Evolutionary conservation across 2,329 filamentous ascomycete species (phyloP).

Genomic region (Chaetomium globosum): DNA sequence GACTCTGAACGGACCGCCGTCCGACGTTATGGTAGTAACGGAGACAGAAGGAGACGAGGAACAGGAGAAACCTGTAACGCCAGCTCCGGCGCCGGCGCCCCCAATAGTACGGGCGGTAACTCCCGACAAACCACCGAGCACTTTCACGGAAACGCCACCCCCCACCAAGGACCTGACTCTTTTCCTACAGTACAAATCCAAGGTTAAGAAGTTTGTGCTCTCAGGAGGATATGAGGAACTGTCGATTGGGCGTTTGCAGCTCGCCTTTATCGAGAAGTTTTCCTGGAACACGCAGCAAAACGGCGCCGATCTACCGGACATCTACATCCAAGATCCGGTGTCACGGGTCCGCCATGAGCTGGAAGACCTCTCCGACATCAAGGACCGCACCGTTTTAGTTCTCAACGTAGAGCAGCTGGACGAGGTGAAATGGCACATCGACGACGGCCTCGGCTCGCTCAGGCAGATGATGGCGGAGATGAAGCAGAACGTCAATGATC

Average conservation of each 20-base stretch:
- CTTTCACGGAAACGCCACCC: constrained; percentile 67
- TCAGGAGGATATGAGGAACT: constrained; percentile 81
- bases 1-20: constrained; percentile 61
- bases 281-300: constrained; percentile 98
- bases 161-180: constrained; percentile 84
- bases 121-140: constrained; percentile 54
- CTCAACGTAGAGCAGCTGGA: constrained; percentile 91
- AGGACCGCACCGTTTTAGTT: constrained; percentile 92
- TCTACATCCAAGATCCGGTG: constrained; percentile 94
- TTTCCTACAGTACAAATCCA: constrained; percentile 94
- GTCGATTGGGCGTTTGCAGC: constrained; percentile 82
- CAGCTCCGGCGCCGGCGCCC: constrained; percentile 18
- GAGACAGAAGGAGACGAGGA: constrained; percentile 39
- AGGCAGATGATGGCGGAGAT: constrained; percentile 84
- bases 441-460: constrained; percentile 82
- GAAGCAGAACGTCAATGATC: constrained; percentile 79
- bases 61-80: constrained; percentile 23
- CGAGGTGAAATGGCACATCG: constrained; percentile 94
- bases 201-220: constrained; percentile 94
- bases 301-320: constrained; percentile 88
- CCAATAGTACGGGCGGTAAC: constrained; percentile 36
- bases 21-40: constrained; percentile 50
- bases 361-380: constrained; percentile 89
- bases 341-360: constrained; percentile 96
- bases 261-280: constrained; percentile 98